phyloP scores from a whole-genome alignment of 768 basidiomycete species.

The Porpolomopsis calyptriformis region DNA sequence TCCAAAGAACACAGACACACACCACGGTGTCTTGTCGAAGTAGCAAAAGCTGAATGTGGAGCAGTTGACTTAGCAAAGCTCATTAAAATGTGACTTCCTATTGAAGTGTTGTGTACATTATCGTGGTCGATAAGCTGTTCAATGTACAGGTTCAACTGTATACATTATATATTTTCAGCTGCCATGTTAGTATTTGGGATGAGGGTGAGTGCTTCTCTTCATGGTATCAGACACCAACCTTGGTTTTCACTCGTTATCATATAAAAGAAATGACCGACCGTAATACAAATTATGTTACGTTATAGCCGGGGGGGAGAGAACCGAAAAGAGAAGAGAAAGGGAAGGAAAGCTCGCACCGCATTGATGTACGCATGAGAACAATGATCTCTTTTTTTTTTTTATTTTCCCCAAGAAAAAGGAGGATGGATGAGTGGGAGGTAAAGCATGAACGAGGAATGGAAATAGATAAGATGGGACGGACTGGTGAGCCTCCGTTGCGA shows the following conservation, averaged over 20 bases:
- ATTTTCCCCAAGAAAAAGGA: conserved; percentile 8
- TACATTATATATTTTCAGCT: too few relatives aligned
- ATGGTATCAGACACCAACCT: conserved; percentile 4
- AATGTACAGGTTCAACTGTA: too few relatives aligned
- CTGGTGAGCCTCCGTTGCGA: conserved; percentile 15
- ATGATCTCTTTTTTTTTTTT: conserved; percentile 6
- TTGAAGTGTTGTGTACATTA: too few relatives aligned
- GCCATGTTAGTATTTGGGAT: too few relatives aligned
- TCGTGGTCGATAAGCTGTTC: too few relatives aligned
- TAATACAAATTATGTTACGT: conserved; percentile 30
- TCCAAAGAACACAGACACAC: too few relatives aligned
- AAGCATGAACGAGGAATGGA: not conserved
- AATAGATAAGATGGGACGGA: conserved; percentile 23
- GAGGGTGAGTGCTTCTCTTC: not conserved
- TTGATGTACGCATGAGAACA: not conserved
- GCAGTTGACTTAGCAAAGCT: too few relatives aligned
- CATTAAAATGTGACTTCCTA: too few relatives aligned
- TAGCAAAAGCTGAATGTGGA: too few relatives aligned
- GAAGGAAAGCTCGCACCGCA: conserved; percentile 13
- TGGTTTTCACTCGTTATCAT: not conserved
- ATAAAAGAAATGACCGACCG: conserved; percentile 15
- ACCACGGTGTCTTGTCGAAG: too few relatives aligned
- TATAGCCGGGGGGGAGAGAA: not conserved
- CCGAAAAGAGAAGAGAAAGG: not conserved
- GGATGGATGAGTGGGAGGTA: conserved; percentile 12